phyloP scores from a whole-genome alignment of 495 filamentous ascomycete species.

The Hypoxylon rickii region DNA sequence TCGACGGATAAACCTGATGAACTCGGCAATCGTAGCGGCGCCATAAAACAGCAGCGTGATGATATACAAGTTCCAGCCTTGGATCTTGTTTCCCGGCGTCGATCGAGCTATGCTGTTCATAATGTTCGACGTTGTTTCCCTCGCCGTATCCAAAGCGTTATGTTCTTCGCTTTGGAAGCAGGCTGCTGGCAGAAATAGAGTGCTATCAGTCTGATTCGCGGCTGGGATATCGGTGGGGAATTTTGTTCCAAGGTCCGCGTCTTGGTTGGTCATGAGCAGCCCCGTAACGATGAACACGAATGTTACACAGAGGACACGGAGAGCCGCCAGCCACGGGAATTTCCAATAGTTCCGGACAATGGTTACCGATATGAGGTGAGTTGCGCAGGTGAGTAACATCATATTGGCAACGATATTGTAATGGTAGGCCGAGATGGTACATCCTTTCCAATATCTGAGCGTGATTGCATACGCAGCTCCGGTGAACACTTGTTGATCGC shows the following conservation, averaged over 20 bases:
- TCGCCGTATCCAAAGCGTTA: slow-evolving; percentile 4
- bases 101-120: slow-evolving; percentile 14
- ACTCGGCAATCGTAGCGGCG: slow-evolving; percentile 30
- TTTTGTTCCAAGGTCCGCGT: slow-evolving; percentile 5
- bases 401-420: slow-evolving; percentile 47
- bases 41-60: slow-evolving; percentile 36
- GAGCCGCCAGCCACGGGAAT: slow-evolving; percentile 31
- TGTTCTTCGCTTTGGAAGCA: slow-evolving; percentile 34
- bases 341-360: slow-evolving; percentile 43
- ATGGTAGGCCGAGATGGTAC: slow-evolving; percentile 47
- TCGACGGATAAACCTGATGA: slow-evolving; percentile 27
- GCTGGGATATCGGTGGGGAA: slow-evolving; percentile 37
- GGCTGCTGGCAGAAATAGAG: slow-evolving; percentile 38
- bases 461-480: slow-evolving; percentile 44
- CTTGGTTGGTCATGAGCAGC: slow-evolving; percentile 39
- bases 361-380: slow-evolving; percentile 43
- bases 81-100: slow-evolving; percentile 31
- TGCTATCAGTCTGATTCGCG: slow-evolving; percentile 21
- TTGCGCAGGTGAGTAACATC: slow-evolving; percentile 46
- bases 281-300: slow-evolving; percentile 36
- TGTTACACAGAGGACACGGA: slow-evolving; percentile 33
- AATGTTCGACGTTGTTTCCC: slow-evolving; percentile 7
- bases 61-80: slow-evolving; percentile 38
- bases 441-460: slow-evolving; percentile 40
- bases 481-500: slow-evolving; percentile 48